These are phyloP conservation scores for Diaporthe citrichinensis DNA, from an alignment of 2,329 filamentous ascomycete genomes.

Conservation along the genomic window DNA sequence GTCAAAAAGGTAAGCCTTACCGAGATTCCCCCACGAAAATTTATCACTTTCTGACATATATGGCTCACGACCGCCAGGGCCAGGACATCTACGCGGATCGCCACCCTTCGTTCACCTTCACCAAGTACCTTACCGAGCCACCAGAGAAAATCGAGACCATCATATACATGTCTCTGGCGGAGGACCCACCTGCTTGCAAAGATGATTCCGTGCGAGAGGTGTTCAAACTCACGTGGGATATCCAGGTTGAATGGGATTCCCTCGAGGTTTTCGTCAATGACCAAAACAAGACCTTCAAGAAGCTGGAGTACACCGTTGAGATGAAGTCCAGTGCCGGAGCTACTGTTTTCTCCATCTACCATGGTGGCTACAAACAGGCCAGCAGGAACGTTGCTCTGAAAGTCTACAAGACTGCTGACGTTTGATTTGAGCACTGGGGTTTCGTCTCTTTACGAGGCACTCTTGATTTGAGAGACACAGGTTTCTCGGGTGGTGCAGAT, in stretches of 20 bases:
- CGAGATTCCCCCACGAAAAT: rapidly evolving
- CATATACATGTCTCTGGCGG: slow-evolving; percentile 27
- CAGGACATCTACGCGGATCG: background rate
- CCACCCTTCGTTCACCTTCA: background rate
- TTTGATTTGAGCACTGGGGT: background rate
- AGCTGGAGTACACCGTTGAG: slow-evolving; percentile 34
- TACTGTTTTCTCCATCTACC: slow-evolving; percentile 41
- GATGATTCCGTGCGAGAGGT: slow-evolving; percentile 25
- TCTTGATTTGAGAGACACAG: background rate
- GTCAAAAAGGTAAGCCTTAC: slow-evolving; percentile 36
- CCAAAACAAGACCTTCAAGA: background rate
- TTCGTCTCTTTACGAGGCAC: background rate
- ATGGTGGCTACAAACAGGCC: slow-evolving; percentile 38
- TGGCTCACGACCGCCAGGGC: background rate
- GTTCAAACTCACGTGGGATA: slow-evolving; percentile 40
- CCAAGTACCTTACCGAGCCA: background rate
- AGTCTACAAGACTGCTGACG: slow-evolving; percentile 5
- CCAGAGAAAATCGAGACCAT: background rate
- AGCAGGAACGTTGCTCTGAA: slow-evolving; percentile 42
- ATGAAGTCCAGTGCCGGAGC: slow-evolving; percentile 41
- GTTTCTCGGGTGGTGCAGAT: background rate
- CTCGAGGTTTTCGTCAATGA: slow-evolving; percentile 36
- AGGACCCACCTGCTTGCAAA: background rate
- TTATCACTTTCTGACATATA: background rate
- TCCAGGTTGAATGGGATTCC: slow-evolving; percentile 15